Percentiles rank a stretch among this genome's conserved stretches.
phyloP scores from a whole-genome alignment of 2,329 filamentous ascomycete species.

The Colletotrichum tropicicola region DNA sequence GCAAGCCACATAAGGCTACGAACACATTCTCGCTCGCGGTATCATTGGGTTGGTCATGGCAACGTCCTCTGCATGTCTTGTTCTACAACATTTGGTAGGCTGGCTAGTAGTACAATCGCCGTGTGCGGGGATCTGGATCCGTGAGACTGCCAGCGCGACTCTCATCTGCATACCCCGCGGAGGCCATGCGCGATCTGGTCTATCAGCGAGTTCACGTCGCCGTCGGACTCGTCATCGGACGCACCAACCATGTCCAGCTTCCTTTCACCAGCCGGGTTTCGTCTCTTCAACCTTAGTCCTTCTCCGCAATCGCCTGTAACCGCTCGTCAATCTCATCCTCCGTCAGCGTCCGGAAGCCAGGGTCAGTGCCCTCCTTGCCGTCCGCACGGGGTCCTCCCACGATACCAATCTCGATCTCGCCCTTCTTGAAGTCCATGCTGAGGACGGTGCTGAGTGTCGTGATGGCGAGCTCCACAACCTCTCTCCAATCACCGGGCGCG shows the following conservation, averaged over 20 bases:
- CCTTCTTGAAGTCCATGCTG: conserved; percentile 99
- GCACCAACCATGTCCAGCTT: conserved; percentile 8
- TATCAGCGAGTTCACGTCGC: conserved; percentile 12
- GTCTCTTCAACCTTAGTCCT: conserved; percentile 73
- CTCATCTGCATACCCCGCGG: conserved; percentile 19
- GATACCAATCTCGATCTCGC: conserved; percentile 97
- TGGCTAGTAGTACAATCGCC: conserved; percentile 32
- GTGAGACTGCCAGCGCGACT: conserved; percentile 10
- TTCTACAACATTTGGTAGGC: conserved; percentile 36
- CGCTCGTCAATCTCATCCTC: conserved; percentile 99
- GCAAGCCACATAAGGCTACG: conserved; percentile 29
- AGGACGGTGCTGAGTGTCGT: conserved; percentile 94
- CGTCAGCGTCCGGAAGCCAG: conserved; percentile 86
- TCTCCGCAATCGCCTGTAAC: conserved; percentile 97
- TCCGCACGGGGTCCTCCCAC: conserved; percentile 87
- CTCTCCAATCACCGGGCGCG: conserved; percentile 93
- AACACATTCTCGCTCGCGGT: background rate
- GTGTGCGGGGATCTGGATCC: conserved; percentile 16
- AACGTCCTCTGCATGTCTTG: conserved; percentile 33
- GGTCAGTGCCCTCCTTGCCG: conserved; percentile 82
- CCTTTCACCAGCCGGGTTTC: conserved; percentile 16
- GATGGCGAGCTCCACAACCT: conserved; percentile 97
- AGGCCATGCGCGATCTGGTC: conserved; percentile 12
- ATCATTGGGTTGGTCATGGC: conserved; percentile 17
- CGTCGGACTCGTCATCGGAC: conserved; percentile 11